Evolutionary conservation across 106 monocot genomes (phyloP), one percentile per base, ranked within the genome.

Genomic region (Phalaenopsis equestris): DNA sequence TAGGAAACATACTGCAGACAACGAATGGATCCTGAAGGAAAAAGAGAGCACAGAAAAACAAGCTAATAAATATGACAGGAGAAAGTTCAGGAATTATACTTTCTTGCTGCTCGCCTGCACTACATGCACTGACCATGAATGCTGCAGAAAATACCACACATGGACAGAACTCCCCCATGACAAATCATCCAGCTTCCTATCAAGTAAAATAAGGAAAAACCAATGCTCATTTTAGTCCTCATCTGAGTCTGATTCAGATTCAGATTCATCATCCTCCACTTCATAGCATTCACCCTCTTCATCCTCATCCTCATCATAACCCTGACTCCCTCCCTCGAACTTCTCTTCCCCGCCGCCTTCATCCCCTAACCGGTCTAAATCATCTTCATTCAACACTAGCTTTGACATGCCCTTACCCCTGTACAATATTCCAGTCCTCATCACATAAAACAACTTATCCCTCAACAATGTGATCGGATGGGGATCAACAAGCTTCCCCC

Each of bases 361-460:
- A 4, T 77, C 84, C 64, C 56, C 74, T 1, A 77, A 45, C 14
- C 30, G 19, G 1, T 76, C 56, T 36, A 56, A 43, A 24, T 80
- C 82, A 77, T 88, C 91, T 4, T 70, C 92, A 57, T 88, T 89
- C 47, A 87, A 56, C 5, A 86, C 86, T 52, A 94, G 36, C 79
- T 82, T 84, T 12, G 88, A 80, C 88, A 83, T 38, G 42, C 88
- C 90, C 76, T 91, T 93, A 19, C 90, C 93, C 14, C 98, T 14
- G 67, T 91, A 93, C 56, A 99, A 73, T 11, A 94, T 58, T 14
- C 98, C 94, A 4, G 89, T 99, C 65, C 92, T 82, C 98, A 99
- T 99, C 55, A 94, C 94, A 80, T 94, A 91, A 70, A 84, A 75
- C 81, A 84, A 91, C 80, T 93, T 94, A 73, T 94, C 91, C 82